Conservation (phyloP, 2,329 filamentous ascomycete species). For the Aureobasidium sp. region DNA sequence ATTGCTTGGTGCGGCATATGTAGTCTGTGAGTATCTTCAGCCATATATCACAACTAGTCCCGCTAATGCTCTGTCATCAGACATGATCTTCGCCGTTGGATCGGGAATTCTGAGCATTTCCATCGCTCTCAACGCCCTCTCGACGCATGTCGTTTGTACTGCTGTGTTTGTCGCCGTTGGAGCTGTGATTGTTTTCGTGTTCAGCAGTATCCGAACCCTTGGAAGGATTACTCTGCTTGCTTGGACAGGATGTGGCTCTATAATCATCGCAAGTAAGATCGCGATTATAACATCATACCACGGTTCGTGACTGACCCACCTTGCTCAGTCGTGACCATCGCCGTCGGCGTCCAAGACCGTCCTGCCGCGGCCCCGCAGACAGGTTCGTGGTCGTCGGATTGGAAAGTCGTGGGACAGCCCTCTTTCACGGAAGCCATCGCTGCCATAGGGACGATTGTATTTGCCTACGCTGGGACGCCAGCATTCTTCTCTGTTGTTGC, state of each 20-base stretch:
- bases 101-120: constrained; percentile 29
- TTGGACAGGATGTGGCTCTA: constrained; percentile 28
- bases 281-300: not conserved
- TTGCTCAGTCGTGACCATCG: not conserved
- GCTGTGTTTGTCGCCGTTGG: constrained; percentile 35
- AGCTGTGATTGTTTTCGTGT: constrained; percentile 34
- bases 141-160: constrained; percentile 29
- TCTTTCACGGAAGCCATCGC: constrained; percentile 27
- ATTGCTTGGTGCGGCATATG: constrained; percentile 35
- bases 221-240: constrained; percentile 29
- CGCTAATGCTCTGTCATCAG: not conserved
- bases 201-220: constrained; percentile 32
- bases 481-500: constrained; percentile 33
- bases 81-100: constrained; percentile 26
- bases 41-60: not conserved
- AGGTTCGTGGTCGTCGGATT: constrained; percentile 36
- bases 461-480: constrained; percentile 34
- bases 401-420: constrained; percentile 40
- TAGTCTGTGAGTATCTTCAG: constrained; percentile 26
- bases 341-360: constrained; percentile 48
- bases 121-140: constrained; percentile 24
- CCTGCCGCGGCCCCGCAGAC: constrained; percentile 54
- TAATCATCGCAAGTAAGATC: constrained; percentile 21
- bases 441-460: constrained; percentile 30
- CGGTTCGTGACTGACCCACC: not conserved